Evolutionary conservation across 2,329 filamentous ascomycete genomes (phyloP), one percentile per base, ranked within the genome.

Genomic region (Beauveria medogensis): DNA sequence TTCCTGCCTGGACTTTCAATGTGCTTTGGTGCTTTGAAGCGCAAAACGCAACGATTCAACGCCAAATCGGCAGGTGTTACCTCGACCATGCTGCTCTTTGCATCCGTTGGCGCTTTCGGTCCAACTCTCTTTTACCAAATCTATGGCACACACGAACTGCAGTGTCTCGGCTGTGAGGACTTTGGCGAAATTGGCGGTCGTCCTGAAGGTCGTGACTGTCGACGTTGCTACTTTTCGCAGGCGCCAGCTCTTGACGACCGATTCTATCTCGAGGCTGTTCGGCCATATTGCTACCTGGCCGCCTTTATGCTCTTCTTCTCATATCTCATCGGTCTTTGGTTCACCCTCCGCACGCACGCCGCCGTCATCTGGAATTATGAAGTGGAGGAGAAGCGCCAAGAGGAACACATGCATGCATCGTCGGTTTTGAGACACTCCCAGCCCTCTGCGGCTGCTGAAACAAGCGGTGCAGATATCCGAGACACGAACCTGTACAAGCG

Each of bases 111-210:
- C 64, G 91, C 93, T 9, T 99, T 99, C 74, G 89, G 93, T 0
- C 94, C 94, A 3, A 99, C 94, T 0, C 78, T 99, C 16, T 99
- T 99, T 76, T 99, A 97, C 75, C 93, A 99, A 71, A 96, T 99
- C 64, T 97, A 97, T 73, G 95, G 94, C 67, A 96, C 92, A 54
- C 94, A 99, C 71, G 92, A 99, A 76, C 83, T 99, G 57, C 94
- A 91, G 69, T 99, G 94, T 70, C 84, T 85, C 61, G 83, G 82
- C 60, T 86, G 82, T 63, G 76, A 82, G 53, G 81, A 85, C 64
- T 77, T 66, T 20, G 72, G 71, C 40, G 72, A 75, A 7, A 64
- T 66, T 8, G 68, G 70, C 3, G 68, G 66, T 3, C 74, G 74
- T 10, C 74, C 75, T 5, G 68, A 70, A n/a, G 75, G 78, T 44